Base-by-base conservation (phyloP, 2,329 filamentous ascomycete species). In the Pseudopyrenochaeta lycopersici region DNA sequence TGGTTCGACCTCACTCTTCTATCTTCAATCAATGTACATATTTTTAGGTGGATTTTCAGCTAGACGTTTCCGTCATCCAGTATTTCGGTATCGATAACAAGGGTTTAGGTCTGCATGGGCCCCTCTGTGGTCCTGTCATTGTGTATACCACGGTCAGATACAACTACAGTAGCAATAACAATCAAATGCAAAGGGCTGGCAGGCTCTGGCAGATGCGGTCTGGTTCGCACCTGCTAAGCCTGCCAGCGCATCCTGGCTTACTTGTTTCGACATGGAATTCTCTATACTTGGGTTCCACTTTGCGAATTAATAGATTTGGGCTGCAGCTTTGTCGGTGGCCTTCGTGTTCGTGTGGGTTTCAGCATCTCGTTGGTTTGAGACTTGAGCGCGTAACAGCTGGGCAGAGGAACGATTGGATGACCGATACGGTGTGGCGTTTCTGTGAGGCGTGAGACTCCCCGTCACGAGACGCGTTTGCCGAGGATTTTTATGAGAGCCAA, bases 71-170 rank as follows among this genome's bases (percentile, higher is more conserved):
- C 11, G 18, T 23, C n/a, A 21, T 39, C n/a, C 14, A 12, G 18
- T 39, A 27, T 14, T 9, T 23, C 11, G 36, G 17, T 20, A 46
- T 36, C 30, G 44, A 58, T 23, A n/a, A 31, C 20, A 46, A 48
- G 50, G 50, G 47, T 39, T 43, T 38, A 29, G 51, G 55, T 51
- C 54, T 54, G 55, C 51, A 58, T 52, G 20, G 42, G 50, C 35
- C 40, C 27, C 32, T 20, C 47, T 35, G 47, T 52, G 31, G 48
- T 40, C 47, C 47, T 47, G 31, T 44, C 10, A 20, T 54, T 54
- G 51, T 57, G 54, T 54, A 58, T 54, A 39, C 21, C 36, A 23
- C 21, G 21, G 18, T 14, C 11, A 23, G 36, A 39, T 23, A 18
- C 20, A 12, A 58, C 44, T 44, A 52, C 36, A 35, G 38, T 39